A percentile compares a stretch with the other conserved stretches of the same genome.
Evolutionary conservation across 1,284 basidiomycete species (phyloP).

Genomic region (Heterobasidion annosum): DNA sequence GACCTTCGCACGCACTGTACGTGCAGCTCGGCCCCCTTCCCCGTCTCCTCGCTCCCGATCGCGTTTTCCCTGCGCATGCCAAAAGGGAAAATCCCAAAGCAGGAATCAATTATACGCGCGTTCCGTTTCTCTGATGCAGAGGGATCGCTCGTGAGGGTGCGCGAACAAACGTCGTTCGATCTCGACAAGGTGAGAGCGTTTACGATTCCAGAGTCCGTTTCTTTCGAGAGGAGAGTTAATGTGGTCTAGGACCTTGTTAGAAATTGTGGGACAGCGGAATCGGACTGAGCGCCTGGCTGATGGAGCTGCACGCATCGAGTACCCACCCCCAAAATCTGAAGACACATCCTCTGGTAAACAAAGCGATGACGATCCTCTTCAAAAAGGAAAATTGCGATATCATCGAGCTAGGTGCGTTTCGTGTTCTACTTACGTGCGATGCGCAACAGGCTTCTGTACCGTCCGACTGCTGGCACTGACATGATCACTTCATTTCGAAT

Average conservation of each 20-base stretch:
- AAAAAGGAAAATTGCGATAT: conserved; percentile 28
- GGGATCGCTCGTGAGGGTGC: conserved; percentile 34
- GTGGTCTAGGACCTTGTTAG: conserved; percentile 27
- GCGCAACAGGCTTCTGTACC: too few relatives aligned
- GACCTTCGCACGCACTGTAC: too few relatives aligned
- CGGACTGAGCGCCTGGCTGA: conserved; percentile 71
- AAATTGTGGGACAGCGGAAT: conserved; percentile 93
- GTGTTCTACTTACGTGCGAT: background rate
- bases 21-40: conserved; percentile 28
- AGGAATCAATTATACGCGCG: conserved; percentile 60
- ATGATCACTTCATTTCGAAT: background rate
- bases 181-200: conserved; percentile 66
- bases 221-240: conserved; percentile 11
- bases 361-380: conserved; percentile 28
- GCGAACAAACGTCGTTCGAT: conserved; percentile 80
- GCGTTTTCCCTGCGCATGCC: conserved; percentile 25
- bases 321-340: background rate
- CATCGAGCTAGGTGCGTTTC: conserved; percentile 62
- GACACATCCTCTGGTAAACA: conserved; percentile 11
- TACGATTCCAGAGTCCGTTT: background rate
- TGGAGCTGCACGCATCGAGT: conserved; percentile 7
- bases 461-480: too few relatives aligned
- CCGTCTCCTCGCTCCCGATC: conserved; percentile 64
- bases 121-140: conserved; percentile 27
- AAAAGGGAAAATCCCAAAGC: conserved; percentile 34